phyloP scores from a whole-genome alignment of 805 yeast species.

The Candida insectorum region DNA sequence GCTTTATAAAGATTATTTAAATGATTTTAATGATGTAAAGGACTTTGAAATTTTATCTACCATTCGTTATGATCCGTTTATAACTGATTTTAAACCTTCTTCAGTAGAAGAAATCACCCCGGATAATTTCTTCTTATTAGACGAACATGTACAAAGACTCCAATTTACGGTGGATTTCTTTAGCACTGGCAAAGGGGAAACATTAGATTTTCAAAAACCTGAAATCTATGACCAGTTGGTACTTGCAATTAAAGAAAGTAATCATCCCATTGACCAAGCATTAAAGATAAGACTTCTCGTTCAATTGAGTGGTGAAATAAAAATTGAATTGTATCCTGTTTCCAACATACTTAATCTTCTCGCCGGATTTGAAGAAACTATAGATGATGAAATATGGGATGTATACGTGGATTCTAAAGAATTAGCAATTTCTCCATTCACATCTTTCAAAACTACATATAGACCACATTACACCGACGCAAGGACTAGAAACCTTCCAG shows the following conservation, averaged over 20 bases:
- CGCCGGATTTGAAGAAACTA: conserved; percentile 20
- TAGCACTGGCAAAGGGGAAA: conserved; percentile 5
- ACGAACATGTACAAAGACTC: conserved; percentile 62
- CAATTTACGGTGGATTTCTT: conserved; percentile 54
- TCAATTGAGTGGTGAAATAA: conserved; percentile 24
- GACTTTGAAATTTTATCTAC: conserved; percentile 65
- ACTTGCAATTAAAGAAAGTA: conserved; percentile 22
- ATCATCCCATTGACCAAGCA: conserved; percentile 19
- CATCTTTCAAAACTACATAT: conserved; percentile 82
- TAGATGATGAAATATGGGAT: conserved; percentile 40
- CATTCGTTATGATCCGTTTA: conserved; percentile 68
- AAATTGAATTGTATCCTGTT: conserved; percentile 31
- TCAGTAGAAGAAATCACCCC: conserved; percentile 21
- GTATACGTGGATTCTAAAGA: conserved; percentile 59
- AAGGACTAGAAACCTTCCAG: conserved; percentile 46
- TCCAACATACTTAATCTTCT: conserved; percentile 23
- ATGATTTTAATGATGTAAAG: conserved; percentile 1
- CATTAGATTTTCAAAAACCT: conserved; percentile 36
- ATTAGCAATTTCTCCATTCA: conserved; percentile 59
- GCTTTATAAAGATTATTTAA: conserved; percentile 2
- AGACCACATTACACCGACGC: conserved; percentile 64
- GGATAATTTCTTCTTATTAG: conserved; percentile 55
- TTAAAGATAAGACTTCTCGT: conserved; percentile 33
- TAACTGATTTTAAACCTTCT: conserved; percentile 28
- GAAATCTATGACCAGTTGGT: conserved; percentile 24